Evolutionary conservation across 768 basidiomycete species (phyloP), one percentile per base, ranked within the genome.

Genomic region (Lanmaoa pseudosensibilis): DNA sequence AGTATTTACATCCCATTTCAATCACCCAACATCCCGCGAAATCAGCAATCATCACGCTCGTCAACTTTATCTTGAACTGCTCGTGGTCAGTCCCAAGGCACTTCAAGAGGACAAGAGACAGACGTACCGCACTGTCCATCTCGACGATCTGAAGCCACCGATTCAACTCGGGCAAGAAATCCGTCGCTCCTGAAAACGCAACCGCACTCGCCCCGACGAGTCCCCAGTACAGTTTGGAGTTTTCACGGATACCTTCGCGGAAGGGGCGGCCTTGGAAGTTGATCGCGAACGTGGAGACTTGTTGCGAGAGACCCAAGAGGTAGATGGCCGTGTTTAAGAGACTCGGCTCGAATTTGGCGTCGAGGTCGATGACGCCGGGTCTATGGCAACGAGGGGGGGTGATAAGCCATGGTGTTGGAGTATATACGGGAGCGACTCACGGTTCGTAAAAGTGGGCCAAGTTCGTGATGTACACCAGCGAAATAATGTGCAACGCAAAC

Each of bases 241-340:
- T 99, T 75, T 99, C 97, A 3, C 92, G 83, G 68, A 99, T 98
- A 37, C 94, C 94, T 74, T 99, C 97, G 34, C 97, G 87, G 87
- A 98, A 99, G 0, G 97, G 97, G 36, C 97, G 89, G 10, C 97
- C 97, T 78, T 94, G 93, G 83, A 95, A 99, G 77, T 99, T 99
- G 77, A 98, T 94, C 4, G 94, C 88, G 67, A 99, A 98, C 0
- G 97, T 98, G 8, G 96, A 98, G 2, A 99, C 96, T 72, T 99
- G 97, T 70, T 99, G 96, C 2, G 92, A 95, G 37, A 98, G 81
- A 51, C 95, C 90, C 50, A 99, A 80, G 30, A 98, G 84, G 75
- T 95, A 99, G 66, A 99, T 96, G 40, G 94, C 93, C 3, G 95
- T 96, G 78, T 98, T 99, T 56, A 99, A 78, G 46, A 99, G 76